Percentiles rank a stretch among this genome's conserved stretches.
Evolutionary conservation across 2,329 filamentous ascomycete genomes (phyloP).

Genomic region (Xylaria sp.): DNA sequence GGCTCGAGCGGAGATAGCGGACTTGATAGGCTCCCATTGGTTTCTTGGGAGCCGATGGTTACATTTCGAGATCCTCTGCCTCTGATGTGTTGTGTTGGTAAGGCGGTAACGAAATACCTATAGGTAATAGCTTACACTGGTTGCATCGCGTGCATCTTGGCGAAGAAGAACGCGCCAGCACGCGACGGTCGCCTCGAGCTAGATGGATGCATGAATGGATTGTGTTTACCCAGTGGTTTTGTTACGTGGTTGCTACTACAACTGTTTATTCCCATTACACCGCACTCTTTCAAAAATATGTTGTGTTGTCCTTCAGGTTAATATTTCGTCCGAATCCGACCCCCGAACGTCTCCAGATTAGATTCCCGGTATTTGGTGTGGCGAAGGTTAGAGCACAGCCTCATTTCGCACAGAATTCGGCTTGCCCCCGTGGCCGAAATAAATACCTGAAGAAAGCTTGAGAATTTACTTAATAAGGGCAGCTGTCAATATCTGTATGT

Average conservation of each 20-base stretch:
- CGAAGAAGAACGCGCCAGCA: slow-evolving; percentile 39
- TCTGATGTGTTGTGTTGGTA: slow-evolving; percentile 5
- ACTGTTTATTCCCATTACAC: background rate
- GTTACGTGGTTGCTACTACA: background rate
- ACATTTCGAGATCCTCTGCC: slow-evolving; percentile 25
- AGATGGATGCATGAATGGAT: slow-evolving; percentile 1
- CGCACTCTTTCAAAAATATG: background rate
- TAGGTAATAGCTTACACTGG: slow-evolving; percentile 5
- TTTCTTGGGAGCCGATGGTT: slow-evolving; percentile 32
- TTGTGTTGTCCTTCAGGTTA: background rate
- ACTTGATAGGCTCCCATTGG: slow-evolving; percentile 40
- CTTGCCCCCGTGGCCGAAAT: slow-evolving; percentile 13
- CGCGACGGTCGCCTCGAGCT: slow-evolving; percentile 28
- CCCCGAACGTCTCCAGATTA: background rate
- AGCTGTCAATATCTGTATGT: slow-evolving; percentile 20
- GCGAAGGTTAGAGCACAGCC: slow-evolving; percentile 30
- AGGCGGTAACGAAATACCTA: background rate
- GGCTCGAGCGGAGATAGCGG: slow-evolving; percentile 15
- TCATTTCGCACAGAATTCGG: slow-evolving; percentile 9
- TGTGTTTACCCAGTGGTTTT: slow-evolving; percentile 2
- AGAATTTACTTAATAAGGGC: slow-evolving; percentile 4
- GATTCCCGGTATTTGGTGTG: slow-evolving; percentile 14
- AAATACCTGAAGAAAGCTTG: slow-evolving; percentile 5
- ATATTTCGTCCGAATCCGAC: background rate
- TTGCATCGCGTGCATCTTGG: slow-evolving; percentile 13